Evolutionary conservation across 768 basidiomycete genomes (phyloP).

Genomic region (Mrakia frigida): DNA sequence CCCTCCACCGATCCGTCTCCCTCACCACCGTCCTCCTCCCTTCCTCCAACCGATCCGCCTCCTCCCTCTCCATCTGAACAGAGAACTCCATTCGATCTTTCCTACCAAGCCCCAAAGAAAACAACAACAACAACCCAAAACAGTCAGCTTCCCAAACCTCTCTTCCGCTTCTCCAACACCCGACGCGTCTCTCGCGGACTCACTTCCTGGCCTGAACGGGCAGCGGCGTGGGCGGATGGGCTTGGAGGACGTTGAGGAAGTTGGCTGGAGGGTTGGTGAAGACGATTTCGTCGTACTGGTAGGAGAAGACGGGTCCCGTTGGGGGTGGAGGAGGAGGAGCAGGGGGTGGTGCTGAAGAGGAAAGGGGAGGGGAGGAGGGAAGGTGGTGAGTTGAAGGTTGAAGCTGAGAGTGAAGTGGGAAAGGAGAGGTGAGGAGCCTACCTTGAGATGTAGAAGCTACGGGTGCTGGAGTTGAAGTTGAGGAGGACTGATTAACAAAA

Average conservation of each 20-base stretch:
- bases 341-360: constrained; percentile 43
- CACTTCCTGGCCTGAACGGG: constrained; percentile 46
- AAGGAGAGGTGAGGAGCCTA: not conserved
- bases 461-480: not conserved
- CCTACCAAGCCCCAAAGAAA: constrained; percentile 51
- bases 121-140: not conserved
- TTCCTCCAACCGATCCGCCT: constrained; percentile 69
- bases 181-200: not conserved
- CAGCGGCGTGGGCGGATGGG: constrained; percentile 76
- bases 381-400: constrained; percentile 38
- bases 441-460: not conserved
- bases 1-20: constrained; percentile 70
- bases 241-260: constrained; percentile 72
- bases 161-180: constrained; percentile 34
- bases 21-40: constrained; percentile 64
- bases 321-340: constrained; percentile 31
- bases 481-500: not conserved
- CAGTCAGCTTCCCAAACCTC: constrained; percentile 8
- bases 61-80: constrained; percentile 76
- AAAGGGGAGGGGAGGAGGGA: constrained; percentile 40
- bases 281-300: constrained; percentile 98
- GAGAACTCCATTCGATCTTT: constrained; percentile 71
- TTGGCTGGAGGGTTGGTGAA: constrained; percentile 87
- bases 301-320: constrained; percentile 72
- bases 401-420: constrained; percentile 2